Percentiles rank a stretch among this genome's conserved stretches.
phyloP scores from a whole-genome alignment of 805 yeast genomes.

The Cyberlindnera maritima region DNA sequence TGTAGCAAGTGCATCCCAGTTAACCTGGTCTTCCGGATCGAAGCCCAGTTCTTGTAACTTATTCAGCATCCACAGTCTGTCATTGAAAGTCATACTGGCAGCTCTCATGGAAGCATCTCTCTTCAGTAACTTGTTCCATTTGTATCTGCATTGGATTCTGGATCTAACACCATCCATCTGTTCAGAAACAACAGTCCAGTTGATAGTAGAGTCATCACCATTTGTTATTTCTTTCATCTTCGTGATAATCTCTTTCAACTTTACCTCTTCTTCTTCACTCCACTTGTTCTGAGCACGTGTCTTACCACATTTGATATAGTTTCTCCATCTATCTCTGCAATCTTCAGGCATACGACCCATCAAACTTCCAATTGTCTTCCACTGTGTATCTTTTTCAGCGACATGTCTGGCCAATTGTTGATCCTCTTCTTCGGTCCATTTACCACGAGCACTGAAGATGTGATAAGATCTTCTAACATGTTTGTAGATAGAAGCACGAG shows the following conservation, averaged over 20 bases:
- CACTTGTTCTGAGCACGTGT: slow-evolving; percentile 76
- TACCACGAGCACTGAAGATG: slow-evolving; percentile 82
- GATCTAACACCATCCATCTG: slow-evolving; percentile 85
- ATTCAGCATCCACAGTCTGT: slow-evolving; percentile 48
- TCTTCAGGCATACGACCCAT: slow-evolving; percentile 97
- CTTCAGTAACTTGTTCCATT: slow-evolving; percentile 82
- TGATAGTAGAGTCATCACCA: slow-evolving; percentile 43
- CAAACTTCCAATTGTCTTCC: slow-evolving; percentile 79
- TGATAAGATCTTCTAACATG: slow-evolving; percentile 91
- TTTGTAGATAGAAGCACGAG: slow-evolving; percentile 87
- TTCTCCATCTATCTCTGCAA: slow-evolving; percentile 95
- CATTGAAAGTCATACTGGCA: slow-evolving; percentile 42
- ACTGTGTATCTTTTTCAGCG: slow-evolving; percentile 69
- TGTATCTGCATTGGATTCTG: slow-evolving; percentile 91
- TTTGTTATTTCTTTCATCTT: slow-evolving; percentile 42
- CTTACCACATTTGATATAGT: slow-evolving; percentile 88
- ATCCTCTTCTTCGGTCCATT: slow-evolving; percentile 87
- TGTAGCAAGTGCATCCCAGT: slow-evolving; percentile 55
- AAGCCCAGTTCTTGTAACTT: slow-evolving; percentile 43
- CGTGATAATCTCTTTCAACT: slow-evolving; percentile 52
- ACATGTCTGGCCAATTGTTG: slow-evolving; percentile 60
- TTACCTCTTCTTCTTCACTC: slow-evolving; percentile 69
- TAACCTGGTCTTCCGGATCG: slow-evolving; percentile 41
- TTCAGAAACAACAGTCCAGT: slow-evolving; percentile 92
- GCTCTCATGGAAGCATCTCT: slow-evolving; percentile 49